phyloP scores from a whole-genome alignment of 2,329 filamentous ascomycete species.

The Aspergillus puulaauensis region DNA sequence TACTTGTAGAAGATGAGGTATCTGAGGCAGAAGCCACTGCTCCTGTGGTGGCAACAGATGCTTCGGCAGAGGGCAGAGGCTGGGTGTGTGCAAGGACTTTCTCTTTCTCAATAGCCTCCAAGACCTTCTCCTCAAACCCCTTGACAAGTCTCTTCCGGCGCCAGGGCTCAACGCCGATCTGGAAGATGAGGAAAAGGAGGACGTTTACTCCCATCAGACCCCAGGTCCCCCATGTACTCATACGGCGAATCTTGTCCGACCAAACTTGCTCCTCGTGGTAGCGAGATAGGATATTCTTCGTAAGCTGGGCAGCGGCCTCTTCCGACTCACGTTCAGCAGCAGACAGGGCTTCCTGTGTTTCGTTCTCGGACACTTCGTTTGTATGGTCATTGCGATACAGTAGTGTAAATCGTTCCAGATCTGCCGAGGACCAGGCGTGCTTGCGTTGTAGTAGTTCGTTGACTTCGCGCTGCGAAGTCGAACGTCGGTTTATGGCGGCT shows the following conservation, averaged over 20 bases:
- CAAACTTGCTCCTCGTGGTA: slow-evolving; percentile 99
- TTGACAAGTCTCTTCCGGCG: slow-evolving; percentile 75
- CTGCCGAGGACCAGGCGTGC: slow-evolving; percentile 80
- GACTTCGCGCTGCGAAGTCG: slow-evolving; percentile 91
- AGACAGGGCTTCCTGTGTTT: slow-evolving; percentile 69
- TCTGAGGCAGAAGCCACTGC: neutral
- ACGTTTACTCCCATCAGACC: slow-evolving; percentile 97
- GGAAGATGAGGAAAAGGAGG: slow-evolving; percentile 77
- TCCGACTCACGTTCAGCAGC: slow-evolving; percentile 78
- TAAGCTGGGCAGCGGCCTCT: slow-evolving; percentile 71
- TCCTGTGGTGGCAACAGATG: neutral
- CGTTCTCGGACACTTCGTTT: slow-evolving; percentile 79
- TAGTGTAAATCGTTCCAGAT: slow-evolving; percentile 91
- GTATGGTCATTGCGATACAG: slow-evolving; percentile 91
- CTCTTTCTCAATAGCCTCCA: slow-evolving; percentile 68
- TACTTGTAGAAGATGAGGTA: neutral
- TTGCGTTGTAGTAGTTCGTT: slow-evolving; percentile 92
- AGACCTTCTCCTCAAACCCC: slow-evolving; percentile 77
- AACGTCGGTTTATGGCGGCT: slow-evolving; percentile 76
- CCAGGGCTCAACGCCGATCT: slow-evolving; percentile 93
- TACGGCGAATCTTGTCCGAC: slow-evolving; percentile 94
- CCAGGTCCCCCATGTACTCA: slow-evolving; percentile 98
- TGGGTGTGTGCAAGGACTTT: slow-evolving; percentile 37
- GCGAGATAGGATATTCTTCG: slow-evolving; percentile 78
- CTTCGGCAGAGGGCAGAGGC: slow-evolving; percentile 2